Conservation (phyloP, 2,329 filamentous ascomycete species). For the Monosporascus sp. region DNA sequence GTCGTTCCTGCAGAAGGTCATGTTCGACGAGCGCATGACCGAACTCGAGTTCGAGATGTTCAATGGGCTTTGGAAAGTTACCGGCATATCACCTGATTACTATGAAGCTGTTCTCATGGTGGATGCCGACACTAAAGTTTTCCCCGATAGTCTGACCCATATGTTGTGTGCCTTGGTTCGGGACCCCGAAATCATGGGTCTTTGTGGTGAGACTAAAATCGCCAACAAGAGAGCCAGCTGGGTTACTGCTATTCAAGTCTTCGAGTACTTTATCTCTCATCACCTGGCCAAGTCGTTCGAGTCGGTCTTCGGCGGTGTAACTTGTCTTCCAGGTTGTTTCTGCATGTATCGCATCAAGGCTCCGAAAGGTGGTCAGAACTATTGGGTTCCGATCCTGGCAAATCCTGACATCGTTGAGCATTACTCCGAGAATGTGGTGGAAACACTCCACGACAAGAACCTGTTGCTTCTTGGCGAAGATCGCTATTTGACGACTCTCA, state of each 20-base stretch:
- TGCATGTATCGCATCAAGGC: conserved; percentile 99
- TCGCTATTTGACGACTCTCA: conserved; percentile 92
- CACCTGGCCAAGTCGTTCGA: conserved; percentile 97
- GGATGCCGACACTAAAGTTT: conserved; percentile 97
- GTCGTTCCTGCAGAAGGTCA: conserved; percentile 99
- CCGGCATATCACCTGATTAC: conserved; percentile 95
- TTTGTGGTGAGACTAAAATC: conserved; percentile 99
- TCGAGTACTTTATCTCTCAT: conserved; percentile 99
- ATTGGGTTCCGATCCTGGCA: conserved; percentile 97
- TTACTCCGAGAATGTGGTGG: conserved; percentile 98
- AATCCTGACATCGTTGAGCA: conserved; percentile 99
- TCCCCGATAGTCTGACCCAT: conserved; percentile 95
- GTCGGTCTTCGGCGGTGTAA: conserved; percentile 97
- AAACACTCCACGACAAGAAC: conserved; percentile 97
- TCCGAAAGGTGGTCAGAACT: conserved; percentile 96
- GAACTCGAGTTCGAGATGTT: conserved; percentile 99
- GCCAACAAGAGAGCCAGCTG: conserved; percentile 93
- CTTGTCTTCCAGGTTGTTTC: conserved; percentile 96
- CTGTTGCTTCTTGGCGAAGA: conserved; percentile 90
- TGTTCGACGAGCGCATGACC: conserved; percentile 99
- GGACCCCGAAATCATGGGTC: conserved; percentile 97
- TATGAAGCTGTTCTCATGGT: conserved; percentile 99
- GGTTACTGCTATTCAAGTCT: conserved; percentile 98
- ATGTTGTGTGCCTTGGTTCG: conserved; percentile 99
- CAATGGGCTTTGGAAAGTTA: conserved; percentile 97